phyloP scores from a whole-genome alignment of 202 grass and related monocot species.

The Hordeum pubiflorum region DNA sequence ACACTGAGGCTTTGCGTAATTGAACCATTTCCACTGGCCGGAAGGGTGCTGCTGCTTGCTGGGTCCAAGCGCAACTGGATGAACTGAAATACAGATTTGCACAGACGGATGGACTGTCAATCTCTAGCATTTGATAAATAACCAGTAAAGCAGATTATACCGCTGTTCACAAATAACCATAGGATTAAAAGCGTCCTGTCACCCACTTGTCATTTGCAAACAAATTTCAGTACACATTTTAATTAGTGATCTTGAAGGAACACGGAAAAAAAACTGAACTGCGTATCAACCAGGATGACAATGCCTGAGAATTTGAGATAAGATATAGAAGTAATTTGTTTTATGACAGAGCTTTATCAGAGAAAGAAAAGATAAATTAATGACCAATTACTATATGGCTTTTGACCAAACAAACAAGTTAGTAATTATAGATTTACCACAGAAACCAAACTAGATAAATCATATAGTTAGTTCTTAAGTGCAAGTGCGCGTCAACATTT shows the following conservation, averaged over 20 bases:
- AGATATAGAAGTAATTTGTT: not conserved
- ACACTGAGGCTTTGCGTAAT: conserved; percentile 67
- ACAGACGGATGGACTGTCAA: conserved; percentile 6
- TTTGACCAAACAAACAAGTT: conserved; percentile 1
- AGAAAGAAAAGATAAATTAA: conserved; percentile 2
- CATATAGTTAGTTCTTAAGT: not conserved
- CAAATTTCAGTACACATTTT: not conserved
- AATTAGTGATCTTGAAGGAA: not conserved
- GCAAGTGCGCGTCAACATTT: not conserved
- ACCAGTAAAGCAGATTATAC: not conserved
- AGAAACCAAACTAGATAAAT: conserved; percentile 4
- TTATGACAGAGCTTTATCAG: not conserved
- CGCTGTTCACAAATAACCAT: not conserved
- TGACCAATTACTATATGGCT: not conserved
- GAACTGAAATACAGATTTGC: conserved; percentile 52
- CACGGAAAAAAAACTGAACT: not conserved
- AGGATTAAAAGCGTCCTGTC: not conserved
- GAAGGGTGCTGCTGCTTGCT: conserved; percentile 75
- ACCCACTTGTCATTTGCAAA: not conserved
- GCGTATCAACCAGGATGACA: not conserved
- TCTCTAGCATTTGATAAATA: not conserved
- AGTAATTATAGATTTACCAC: not conserved
- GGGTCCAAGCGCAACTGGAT: conserved; percentile 78
- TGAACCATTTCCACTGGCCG: conserved; percentile 51
- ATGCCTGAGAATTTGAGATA: not conserved